Evolutionary conservation across 2,329 filamentous ascomycete species (phyloP), one percentile per base, ranked within the genome.

Genomic region (Xylaria multiplex): DNA sequence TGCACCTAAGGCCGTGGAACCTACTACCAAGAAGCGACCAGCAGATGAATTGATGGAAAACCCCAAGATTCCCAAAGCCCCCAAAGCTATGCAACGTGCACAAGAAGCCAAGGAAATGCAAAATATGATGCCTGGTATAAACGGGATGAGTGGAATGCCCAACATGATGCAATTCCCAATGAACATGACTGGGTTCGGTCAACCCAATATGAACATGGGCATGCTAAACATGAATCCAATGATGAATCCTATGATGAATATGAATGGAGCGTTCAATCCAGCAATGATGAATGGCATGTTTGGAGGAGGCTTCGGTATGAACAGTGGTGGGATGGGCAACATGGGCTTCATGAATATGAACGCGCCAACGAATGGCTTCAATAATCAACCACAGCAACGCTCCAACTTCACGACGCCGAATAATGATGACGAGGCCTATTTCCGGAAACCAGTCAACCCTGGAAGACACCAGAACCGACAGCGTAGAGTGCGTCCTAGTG

Each of bases 401-500:
- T 35, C 62, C 19, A 81, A 81, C 71, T 84, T 85, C 55, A 74
- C 79, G 1, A 81, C 82, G 65, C 85, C 85, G 2, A 89, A 86
- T 65, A 88, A 88, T 69, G 93, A 96, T 62, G 93, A 97, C 64
- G 93, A 93, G 66, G 92, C 96, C 6, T 99, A 99, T 80, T 96
- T 98, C 78, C 88, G 96, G 64, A 95, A 97, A 78, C 96, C 96
- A 0, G 92, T 98, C 68, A 99, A 99, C 77, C 95, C 94, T 2
- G 92, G 97, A 76, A 88, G 96, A 57, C 92, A 96, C 76, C 91
- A 94, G 78, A 93, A 93, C 75, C 88, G 91, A 73, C 90, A 93
- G 73, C 88, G 91, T 70, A 86, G 93, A 73, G 88, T 92, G 61
- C 87, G 96, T 62, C 94, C 94, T 11, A 96, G 93, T 77, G 96